phyloP scores from a whole-genome alignment of 257 asterid species.

The Thymus quinquecostatus region DNA sequence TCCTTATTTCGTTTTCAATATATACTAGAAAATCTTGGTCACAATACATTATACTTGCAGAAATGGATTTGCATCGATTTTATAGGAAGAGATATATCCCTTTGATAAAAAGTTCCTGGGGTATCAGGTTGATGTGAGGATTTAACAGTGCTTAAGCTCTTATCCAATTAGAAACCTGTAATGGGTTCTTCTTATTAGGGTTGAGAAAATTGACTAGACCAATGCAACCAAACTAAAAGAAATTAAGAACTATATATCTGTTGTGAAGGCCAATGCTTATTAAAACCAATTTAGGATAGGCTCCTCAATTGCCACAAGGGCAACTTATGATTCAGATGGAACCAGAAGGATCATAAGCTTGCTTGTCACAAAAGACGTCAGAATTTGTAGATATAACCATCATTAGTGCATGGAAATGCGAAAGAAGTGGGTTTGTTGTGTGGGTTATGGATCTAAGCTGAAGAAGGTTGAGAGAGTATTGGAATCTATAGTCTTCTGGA shows the following conservation, averaged over 20 bases:
- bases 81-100: background rate
- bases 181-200: conserved; percentile 3
- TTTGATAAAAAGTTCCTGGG: background rate
- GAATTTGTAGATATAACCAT: background rate
- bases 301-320: background rate
- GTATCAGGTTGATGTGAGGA: conserved; percentile 1
- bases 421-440: no score
- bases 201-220: background rate
- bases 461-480: background rate
- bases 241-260: no score
- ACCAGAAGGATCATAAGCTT: background rate
- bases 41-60: background rate
- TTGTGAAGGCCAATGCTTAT: background rate
- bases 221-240: background rate
- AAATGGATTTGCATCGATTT: conserved; percentile 7
- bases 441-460: background rate
- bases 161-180: background rate
- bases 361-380: background rate
- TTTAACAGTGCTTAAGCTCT: conserved; percentile 2
- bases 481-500: background rate
- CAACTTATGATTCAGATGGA: background rate
- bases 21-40: conserved; percentile 16
- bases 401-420: no score
- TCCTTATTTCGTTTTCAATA: background rate
- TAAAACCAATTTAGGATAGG: background rate